Conservation (phyloP, 768 basidiomycete genomes). For the Cystofilobasidium bisporidii region DNA sequence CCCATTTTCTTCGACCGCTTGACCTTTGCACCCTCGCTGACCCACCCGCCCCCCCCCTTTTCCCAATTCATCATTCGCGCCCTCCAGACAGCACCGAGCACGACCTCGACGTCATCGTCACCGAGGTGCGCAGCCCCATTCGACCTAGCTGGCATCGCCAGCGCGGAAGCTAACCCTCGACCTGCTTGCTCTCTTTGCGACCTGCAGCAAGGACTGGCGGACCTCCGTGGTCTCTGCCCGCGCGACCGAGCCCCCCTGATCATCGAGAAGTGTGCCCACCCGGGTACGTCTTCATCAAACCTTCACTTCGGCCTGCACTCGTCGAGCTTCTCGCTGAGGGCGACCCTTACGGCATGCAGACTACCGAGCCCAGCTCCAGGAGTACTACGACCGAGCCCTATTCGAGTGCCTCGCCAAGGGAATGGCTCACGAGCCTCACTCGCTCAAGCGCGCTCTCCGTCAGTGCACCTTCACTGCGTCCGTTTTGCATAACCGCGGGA, state of each 20-base stretch:
- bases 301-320: not conserved
- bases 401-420: constrained; percentile 33
- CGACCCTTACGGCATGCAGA: constrained; percentile 16
- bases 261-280: constrained; percentile 37
- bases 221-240: constrained; percentile 34
- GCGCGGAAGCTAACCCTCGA: no score
- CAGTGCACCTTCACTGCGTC: no score
- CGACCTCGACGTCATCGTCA: constrained; percentile 30
- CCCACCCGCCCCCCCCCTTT: no score
- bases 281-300: constrained; percentile 17
- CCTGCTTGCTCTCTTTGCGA: no score
- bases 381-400: constrained; percentile 34
- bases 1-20: no score
- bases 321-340: no score
- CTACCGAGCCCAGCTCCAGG: constrained; percentile 33
- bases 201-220: constrained; percentile 37
- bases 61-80: no score
- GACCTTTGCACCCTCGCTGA: no score
- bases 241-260: constrained; percentile 35
- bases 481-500: no score
- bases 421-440: constrained; percentile 34
- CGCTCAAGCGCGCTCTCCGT: constrained; percentile 32
- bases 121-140: no score
- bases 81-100: constrained; percentile 33
- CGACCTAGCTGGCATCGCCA: no score